Conservation (phyloP, 306 rosid species). For the Neltuma alba region DNA sequence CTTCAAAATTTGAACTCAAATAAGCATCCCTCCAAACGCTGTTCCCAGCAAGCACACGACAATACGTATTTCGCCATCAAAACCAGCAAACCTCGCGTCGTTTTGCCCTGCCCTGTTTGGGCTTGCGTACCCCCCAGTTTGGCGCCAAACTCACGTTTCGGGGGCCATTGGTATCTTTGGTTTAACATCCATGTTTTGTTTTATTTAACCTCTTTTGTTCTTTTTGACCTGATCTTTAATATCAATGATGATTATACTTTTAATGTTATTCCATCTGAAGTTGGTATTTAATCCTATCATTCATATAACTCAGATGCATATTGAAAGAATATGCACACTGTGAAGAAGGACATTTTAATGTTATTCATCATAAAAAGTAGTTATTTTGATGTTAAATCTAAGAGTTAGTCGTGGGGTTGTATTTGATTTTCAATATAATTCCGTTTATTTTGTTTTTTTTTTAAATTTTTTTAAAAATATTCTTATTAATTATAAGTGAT, state of each 20-base stretch:
- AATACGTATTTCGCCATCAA: background rate
- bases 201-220: no score
- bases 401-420: no score
- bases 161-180: background rate
- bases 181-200: no score
- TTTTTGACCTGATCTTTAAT: background rate
- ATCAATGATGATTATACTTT: background rate
- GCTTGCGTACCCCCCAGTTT: background rate
- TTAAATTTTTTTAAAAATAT: no score
- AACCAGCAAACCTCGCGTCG: slow-evolving; percentile 22
- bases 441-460: no score
- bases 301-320: no score
- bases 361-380: no score
- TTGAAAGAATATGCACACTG: no score
- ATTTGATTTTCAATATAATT: no score
- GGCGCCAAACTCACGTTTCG: background rate
- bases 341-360: no score
- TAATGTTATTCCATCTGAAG: background rate
- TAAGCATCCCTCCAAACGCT: background rate
- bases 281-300: background rate
- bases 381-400: no score
- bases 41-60: slow-evolving; percentile 34
- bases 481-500: no score
- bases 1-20: background rate
- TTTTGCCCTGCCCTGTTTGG: background rate